Percentiles rank a stretch among this genome's conserved stretches.
These are phyloP conservation scores for Fraxinus albicans DNA, from an alignment of 305 asterid genomes.

Conservation along the genomic window DNA sequence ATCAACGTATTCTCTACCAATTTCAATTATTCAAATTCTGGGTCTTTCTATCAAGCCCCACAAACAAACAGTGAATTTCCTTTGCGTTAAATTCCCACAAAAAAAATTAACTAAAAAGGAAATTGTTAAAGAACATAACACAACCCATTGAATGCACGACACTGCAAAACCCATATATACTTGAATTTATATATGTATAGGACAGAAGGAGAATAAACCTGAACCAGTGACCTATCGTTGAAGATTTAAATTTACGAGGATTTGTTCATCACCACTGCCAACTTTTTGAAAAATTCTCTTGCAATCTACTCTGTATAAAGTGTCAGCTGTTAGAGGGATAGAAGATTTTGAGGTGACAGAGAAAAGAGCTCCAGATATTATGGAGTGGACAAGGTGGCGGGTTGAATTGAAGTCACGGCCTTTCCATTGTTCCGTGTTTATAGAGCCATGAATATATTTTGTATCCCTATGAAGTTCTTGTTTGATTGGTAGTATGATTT, in stretches of 20 bases:
- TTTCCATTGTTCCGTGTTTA: constrained; percentile 26
- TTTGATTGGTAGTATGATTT: no score
- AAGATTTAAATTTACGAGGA: background rate
- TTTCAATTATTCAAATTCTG: background rate
- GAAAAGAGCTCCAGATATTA: constrained; percentile 22
- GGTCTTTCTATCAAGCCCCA: background rate
- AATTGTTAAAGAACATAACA: background rate
- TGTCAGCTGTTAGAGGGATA: background rate
- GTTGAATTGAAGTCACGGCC: background rate
- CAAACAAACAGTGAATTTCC: background rate
- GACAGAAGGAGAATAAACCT: constrained; percentile 20
- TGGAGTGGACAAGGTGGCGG: constrained; percentile 10
- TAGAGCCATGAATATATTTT: constrained; percentile 20
- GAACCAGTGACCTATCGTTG: constrained; percentile 17
- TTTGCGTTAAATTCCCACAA: background rate
- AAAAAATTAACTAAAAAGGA: no score
- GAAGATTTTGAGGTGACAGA: background rate
- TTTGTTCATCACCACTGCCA: background rate
- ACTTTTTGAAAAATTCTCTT: background rate
- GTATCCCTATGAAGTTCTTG: background rate
- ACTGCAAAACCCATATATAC: background rate
- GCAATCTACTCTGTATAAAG: background rate
- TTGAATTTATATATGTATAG: background rate
- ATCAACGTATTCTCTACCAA: background rate
- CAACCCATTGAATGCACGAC: background rate